Evolutionary conservation across 306 rosid genomes (phyloP), one percentile per base, ranked within the genome.

Genomic region (Hylodesmum podocarpum): DNA sequence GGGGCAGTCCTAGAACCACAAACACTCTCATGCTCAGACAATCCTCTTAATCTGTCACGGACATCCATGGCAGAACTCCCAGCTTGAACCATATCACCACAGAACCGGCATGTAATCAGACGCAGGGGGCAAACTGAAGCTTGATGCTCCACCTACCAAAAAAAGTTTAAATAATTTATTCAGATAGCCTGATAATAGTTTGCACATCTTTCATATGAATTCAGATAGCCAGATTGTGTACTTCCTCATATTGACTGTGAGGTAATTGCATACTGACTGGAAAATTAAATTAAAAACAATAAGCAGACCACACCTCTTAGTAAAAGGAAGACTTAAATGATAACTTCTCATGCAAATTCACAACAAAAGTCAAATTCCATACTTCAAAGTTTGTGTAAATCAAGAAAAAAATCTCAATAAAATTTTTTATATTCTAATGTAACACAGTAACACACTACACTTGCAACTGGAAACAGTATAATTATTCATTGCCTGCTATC

Each of bases 1-100:
- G 97, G 96, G 50, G 96, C 92, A 25, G 98, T 95, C 82, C 99
- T 88, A 0, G 99, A 95, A 43, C 99, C 99, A 59, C 99, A 95
- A 18, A 89, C 5, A 66, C 99, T 92, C 85, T 95, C 99, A n/a
- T 95, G 99, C 86, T 92, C 97, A 25, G 87, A 82, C 73, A 95
- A 84, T 19, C 99, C 99, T 84, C 96, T 88, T 51, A 95, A 6
- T 85, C 84, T 85, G 74, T 95, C 99, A 40, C 99, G 93, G 10
- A 73, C 87, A 54, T 95, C 97, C 47, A 82, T 46, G 1, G 97
- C 89, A 25, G 91, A 86, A 63, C 77, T 92, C 81, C 99, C 99
- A 1, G 97, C 99, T 80, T 82, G 96, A 84, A 95, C 99, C 99
- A 92, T 92, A 78, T 95, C 99, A 53, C 99, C 99, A 31, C 99